phyloP scores from a whole-genome alignment of 108 stramenopile genomes.

The Cyclotella baltica region DNA sequence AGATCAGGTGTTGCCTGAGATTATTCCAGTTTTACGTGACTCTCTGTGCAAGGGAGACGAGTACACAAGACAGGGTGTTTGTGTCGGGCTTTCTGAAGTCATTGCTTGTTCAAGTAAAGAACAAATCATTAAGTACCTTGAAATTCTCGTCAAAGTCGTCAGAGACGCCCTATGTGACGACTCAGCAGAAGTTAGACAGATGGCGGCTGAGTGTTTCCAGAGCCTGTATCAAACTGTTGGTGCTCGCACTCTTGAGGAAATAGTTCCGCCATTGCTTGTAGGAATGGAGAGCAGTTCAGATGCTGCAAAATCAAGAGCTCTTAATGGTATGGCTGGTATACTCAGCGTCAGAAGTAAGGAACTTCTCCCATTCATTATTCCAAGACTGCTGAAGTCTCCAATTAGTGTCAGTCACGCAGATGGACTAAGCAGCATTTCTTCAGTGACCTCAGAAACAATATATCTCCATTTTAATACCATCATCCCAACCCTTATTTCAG shows the following conservation, averaged over 20 bases:
- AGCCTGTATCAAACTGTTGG: slow-evolving; percentile 92
- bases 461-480: slow-evolving; percentile 86
- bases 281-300: slow-evolving; percentile 79
- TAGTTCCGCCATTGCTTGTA: slow-evolving; percentile 93
- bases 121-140: slow-evolving; percentile 91
- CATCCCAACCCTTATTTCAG: slow-evolving; percentile 74
- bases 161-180: slow-evolving; percentile 96
- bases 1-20: slow-evolving; percentile 94
- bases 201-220: slow-evolving; percentile 96
- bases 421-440: slow-evolving; percentile 90
- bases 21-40: slow-evolving; percentile 94
- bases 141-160: slow-evolving; percentile 93
- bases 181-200: slow-evolving; percentile 77
- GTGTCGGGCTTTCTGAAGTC: slow-evolving; percentile 96
- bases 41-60: slow-evolving; percentile 87
- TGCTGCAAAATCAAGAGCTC: slow-evolving; percentile 71
- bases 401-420: slow-evolving; percentile 86
- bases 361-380: slow-evolving; percentile 94
- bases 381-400: slow-evolving; percentile 85
- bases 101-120: slow-evolving; percentile 89
- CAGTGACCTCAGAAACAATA: slow-evolving; percentile 86
- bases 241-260: slow-evolving; percentile 85
- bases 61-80: slow-evolving; percentile 90
- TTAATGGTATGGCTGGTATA: slow-evolving; percentile 95
- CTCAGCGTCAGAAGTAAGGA: slow-evolving; percentile 91